These are phyloP conservation scores for Penicillium coffeae DNA, from an alignment of 495 filamentous ascomycete species.

Conservation along the genomic window DNA sequence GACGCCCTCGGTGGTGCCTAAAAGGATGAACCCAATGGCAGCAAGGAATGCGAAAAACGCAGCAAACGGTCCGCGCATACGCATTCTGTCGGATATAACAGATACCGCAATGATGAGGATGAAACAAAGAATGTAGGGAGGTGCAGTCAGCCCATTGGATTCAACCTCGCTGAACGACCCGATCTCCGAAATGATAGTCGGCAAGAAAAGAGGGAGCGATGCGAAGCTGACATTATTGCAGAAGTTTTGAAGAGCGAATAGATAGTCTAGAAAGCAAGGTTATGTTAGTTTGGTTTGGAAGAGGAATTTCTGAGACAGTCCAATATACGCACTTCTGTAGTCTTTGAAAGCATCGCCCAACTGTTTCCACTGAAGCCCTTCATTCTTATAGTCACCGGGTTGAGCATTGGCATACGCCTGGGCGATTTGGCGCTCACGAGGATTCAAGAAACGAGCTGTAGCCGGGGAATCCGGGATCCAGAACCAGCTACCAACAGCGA, in stretches of 20 bases:
- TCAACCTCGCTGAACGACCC: constrained; percentile 24
- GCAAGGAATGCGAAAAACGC: constrained; percentile 18
- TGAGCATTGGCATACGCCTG: neutral
- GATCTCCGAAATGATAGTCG: constrained; percentile 30
- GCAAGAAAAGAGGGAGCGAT: constrained; percentile 28
- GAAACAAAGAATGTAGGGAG: constrained; percentile 29
- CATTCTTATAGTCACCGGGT: neutral
- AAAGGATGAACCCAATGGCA: constrained; percentile 27
- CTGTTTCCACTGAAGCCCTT: neutral
- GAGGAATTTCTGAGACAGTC: no score
- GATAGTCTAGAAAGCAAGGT: neutral
- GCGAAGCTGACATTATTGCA: constrained; percentile 22
- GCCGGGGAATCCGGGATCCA: neutral
- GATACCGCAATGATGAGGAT: constrained; percentile 12
- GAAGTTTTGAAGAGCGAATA: neutral
- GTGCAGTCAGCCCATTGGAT: constrained; percentile 29
- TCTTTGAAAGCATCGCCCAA: neutral
- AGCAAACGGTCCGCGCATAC: constrained; percentile 23
- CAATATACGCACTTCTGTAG: neutral
- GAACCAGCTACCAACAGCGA: neutral
- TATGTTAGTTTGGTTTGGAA: neutral
- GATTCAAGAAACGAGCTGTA: neutral
- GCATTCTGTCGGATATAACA: constrained; percentile 20
- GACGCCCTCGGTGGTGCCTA: constrained; percentile 20
- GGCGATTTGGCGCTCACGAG: neutral